A percentile compares a stretch with the other conserved stretches of the same genome.
phyloP scores from a whole-genome alignment of 768 basidiomycete genomes.

The Auricularia sp. region DNA sequence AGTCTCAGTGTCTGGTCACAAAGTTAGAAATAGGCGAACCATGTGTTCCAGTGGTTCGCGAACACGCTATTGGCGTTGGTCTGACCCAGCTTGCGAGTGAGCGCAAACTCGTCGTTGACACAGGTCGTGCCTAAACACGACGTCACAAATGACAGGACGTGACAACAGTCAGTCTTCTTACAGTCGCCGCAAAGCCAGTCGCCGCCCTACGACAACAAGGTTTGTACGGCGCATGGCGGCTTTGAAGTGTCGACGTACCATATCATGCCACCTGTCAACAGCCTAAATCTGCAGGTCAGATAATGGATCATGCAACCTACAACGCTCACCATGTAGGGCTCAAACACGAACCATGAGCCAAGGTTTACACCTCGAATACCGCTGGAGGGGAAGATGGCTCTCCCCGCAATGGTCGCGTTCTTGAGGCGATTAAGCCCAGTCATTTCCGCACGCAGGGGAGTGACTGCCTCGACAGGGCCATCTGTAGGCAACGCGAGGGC shows the following conservation, averaged over 20 bases:
- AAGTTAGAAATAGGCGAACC: not conserved
- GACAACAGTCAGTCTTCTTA: not conserved
- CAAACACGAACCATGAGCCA: not conserved
- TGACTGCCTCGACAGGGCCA: not conserved
- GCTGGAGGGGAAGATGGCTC: not conserved
- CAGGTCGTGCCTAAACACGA: not conserved
- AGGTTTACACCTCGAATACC: not conserved
- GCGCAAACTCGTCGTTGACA: conserved; percentile 1
- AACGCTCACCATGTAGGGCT: not conserved
- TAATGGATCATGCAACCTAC: not conserved
- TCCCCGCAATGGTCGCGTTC: not conserved
- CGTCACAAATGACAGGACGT: not conserved
- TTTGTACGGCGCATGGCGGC: not conserved
- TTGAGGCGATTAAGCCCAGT: not conserved
- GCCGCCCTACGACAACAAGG: not conserved
- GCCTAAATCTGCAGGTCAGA: not conserved
- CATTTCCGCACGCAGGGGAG: not conserved
- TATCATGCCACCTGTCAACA: not conserved
- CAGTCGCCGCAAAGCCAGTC: not conserved
- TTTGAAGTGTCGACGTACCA: not conserved
- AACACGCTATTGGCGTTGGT: not conserved
- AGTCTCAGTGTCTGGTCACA: too few relatives aligned
- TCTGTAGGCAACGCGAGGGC: not conserved
- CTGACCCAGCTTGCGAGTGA: conserved; percentile 1
- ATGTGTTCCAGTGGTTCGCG: conserved; percentile 1